Percentiles rank a stretch among this genome's conserved stretches.
Evolutionary conservation across 495 filamentous ascomycete genomes (phyloP).

Genomic region (Oleoguttula mirabilis): DNA sequence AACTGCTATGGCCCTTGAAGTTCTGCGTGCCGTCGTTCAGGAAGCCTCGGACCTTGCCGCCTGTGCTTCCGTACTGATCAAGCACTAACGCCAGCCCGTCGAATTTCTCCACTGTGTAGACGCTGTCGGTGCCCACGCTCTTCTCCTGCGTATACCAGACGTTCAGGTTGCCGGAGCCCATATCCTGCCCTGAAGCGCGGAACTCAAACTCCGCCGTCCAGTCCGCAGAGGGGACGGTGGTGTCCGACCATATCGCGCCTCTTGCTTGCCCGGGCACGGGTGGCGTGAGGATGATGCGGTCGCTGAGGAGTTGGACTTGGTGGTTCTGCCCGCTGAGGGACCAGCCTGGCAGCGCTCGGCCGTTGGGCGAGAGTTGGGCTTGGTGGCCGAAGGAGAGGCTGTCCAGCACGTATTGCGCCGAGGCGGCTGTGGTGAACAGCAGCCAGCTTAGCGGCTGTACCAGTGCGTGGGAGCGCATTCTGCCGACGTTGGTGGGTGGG

Average conservation of each 20-base stretch:
- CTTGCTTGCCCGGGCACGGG: constrained; percentile 75
- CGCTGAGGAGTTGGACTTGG: constrained; percentile 64
- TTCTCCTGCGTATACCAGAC: constrained; percentile 82
- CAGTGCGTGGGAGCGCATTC: no score
- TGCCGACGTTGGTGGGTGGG: no score
- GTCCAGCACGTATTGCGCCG: constrained; percentile 50
- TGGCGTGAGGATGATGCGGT: constrained; percentile 86
- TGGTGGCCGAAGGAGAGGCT: constrained; percentile 68
- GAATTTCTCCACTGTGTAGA: constrained; percentile 71
- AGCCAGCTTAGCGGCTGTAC: constrained; percentile 7
- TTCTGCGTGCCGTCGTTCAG: constrained; percentile 81
- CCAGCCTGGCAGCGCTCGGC: constrained; percentile 50
- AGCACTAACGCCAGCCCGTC: constrained; percentile 80
- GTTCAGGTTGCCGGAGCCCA: constrained; percentile 79
- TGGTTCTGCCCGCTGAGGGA: constrained; percentile 58
- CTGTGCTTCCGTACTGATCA: constrained; percentile 69
- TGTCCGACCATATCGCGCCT: constrained; percentile 70
- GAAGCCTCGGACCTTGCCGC: constrained; percentile 71
- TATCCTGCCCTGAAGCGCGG: constrained; percentile 72
- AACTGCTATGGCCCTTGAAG: constrained; percentile 63
- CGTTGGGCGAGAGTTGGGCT: constrained; percentile 46
- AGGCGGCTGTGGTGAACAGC: constrained; percentile 34
- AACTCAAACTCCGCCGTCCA: constrained; percentile 82
- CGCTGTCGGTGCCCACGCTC: constrained; percentile 53
- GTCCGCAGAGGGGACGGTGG: constrained; percentile 26